Evolutionary conservation across 805 yeast species (phyloP), one percentile per base, ranked within the genome.

Genomic region (Kodamaea fukazawae): DNA sequence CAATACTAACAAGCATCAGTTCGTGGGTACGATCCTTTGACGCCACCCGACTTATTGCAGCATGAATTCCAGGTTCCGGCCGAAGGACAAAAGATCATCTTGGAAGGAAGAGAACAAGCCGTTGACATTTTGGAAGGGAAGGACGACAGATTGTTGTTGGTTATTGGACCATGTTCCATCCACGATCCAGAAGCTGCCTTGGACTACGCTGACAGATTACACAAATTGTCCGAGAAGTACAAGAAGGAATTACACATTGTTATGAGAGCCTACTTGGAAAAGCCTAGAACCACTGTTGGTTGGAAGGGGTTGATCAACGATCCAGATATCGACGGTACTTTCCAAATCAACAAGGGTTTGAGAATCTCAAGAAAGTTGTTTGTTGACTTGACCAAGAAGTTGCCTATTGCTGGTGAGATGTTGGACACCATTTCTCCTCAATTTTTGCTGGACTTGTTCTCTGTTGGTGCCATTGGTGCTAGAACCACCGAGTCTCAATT

Each of bases 271-370:
- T 93, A 93, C 71, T 75, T 93, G 57, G 99, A 91, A 65, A 91
- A 91, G 68, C 99, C 99, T 54, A 81, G 99, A 69, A 91, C 99
- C 37, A 91, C 98, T 20, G 98, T 93, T 33, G 99, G 99, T 44
- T 91, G 99, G 99, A 91, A 91, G 70, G 99, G 99, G 52, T 75
- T 91, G 50, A 93, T 91, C 56, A 91, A 91, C 61, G 99, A 91
- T 64, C 99, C 99, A 23, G 96, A 93, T 56, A 83, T 91, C 54
- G 95, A 91, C 63, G 87, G 87, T 45, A 75, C 95, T 38, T 91
- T 86, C 80, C 80, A 89, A 54, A 91, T 91, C 63, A 91, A 91
- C 74, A 90, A 91, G 68, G 99, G 99, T 54, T 76, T 91, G 51
- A 75, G 91, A 58, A 82, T 89, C 45, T 76, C 97, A 4, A 79